Evolutionary conservation across 148 eudicot species (phyloP).

Genomic region (Cornus suecica): DNA sequence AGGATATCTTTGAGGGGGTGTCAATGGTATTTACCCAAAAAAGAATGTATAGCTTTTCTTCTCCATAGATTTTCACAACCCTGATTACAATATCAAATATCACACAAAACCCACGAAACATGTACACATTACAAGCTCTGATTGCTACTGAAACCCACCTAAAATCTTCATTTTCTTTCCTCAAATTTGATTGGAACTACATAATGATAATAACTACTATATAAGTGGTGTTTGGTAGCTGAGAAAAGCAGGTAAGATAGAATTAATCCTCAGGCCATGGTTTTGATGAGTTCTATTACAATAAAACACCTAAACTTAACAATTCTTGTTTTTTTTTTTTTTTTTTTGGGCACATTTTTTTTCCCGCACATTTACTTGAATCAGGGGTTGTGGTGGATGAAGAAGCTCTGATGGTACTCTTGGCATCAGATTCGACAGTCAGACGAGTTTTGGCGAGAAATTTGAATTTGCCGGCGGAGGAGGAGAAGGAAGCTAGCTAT

Average conservation of each 20-base stretch:
- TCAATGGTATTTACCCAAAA: no score
- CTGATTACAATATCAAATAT: no score
- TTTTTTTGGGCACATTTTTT: not conserved
- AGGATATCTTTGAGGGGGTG: no score
- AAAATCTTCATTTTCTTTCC: no score
- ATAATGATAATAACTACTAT: not conserved
- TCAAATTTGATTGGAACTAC: not conserved
- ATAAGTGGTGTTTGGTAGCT: not conserved
- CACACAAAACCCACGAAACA: no score
- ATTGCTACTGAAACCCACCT: no score
- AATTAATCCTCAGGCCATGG: not conserved
- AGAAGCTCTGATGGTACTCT: constrained; percentile 10
- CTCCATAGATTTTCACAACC: no score
- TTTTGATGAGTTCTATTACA: not conserved
- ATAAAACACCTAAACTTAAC: no score
- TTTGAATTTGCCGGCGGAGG: constrained; percentile 14
- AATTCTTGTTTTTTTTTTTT: not conserved
- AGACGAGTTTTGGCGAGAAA: constrained; percentile 26
- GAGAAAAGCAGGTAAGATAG: not conserved
- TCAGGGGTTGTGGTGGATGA: constrained; percentile 7
- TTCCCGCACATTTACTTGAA: not conserved
- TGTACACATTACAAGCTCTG: no score
- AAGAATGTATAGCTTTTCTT: no score
- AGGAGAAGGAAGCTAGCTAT: not conserved
- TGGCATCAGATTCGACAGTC: constrained; percentile 14